Conservation (phyloP, 345 rosid genomes). For the Microcos paniculata region DNA sequence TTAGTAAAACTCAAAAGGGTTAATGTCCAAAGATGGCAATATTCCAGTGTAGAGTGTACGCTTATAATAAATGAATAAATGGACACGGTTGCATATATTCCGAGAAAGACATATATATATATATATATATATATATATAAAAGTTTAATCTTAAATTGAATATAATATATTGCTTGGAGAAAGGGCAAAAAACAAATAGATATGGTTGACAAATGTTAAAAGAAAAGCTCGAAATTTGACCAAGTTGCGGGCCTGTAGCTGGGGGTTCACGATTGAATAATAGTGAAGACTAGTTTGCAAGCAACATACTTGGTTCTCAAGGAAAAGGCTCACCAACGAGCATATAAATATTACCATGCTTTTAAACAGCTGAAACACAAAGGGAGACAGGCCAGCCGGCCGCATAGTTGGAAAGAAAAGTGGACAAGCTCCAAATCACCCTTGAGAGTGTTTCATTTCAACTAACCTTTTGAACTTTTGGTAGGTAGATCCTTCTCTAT, state of each 20-base stretch:
- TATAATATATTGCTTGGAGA: not conserved
- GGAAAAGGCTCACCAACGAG: not conserved
- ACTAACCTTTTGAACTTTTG: not conserved
- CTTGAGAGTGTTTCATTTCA: slow-evolving; percentile 4
- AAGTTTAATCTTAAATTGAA: not conserved
- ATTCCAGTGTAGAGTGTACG: not conserved
- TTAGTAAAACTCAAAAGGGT: no score
- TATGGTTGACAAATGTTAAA: not conserved
- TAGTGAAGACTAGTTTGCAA: not conserved
- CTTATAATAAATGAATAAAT: not conserved
- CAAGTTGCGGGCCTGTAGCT: not conserved
- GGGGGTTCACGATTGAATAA: not conserved
- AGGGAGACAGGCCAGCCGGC: not conserved
- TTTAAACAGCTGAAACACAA: not conserved
- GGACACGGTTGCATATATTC: not conserved
- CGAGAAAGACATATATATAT: not conserved
- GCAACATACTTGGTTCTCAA: slow-evolving; percentile 1
- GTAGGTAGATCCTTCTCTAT: slow-evolving; percentile 12
- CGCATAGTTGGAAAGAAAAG: not conserved
- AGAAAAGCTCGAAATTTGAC: not conserved
- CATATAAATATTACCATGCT: not conserved
- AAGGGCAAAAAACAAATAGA: not conserved
- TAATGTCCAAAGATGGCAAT: not conserved
- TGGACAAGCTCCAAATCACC: not conserved
- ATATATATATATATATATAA: no score